Evolutionary conservation across 306 rosid species (phyloP).

Genomic region (Malus orientalis): DNA sequence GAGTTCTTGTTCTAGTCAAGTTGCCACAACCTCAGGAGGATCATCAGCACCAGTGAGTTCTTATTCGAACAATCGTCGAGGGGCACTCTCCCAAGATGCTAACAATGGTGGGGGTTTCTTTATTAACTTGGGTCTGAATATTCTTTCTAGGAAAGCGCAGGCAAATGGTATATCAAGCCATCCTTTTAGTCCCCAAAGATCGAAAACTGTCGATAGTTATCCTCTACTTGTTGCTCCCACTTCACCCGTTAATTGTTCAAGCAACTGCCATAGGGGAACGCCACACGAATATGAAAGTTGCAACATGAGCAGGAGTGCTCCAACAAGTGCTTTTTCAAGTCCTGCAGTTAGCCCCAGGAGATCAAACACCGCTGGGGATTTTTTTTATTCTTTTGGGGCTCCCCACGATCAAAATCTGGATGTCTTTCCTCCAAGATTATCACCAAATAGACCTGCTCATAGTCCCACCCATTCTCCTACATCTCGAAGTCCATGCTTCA

Average conservation of each 20-base stretch:
- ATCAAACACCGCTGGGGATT: conserved; percentile 33
- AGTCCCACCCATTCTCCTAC: conserved; percentile 49
- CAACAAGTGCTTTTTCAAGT: conserved; percentile 58
- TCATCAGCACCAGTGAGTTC: conserved; percentile 5
- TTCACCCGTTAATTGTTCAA: conserved; percentile 27
- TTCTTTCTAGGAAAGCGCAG: conserved; percentile 13
- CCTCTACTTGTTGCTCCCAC: conserved; percentile 10
- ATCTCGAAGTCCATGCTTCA: conserved; percentile 18
- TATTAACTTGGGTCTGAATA: conserved; percentile 22
- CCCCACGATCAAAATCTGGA: conserved; percentile 31
- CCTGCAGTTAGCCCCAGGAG: conserved; percentile 79
- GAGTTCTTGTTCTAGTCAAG: conserved; percentile 13
- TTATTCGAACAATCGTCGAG: conserved; percentile 20
- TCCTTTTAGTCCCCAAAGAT: conserved; percentile 15
- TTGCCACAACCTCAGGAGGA: conserved; percentile 8
- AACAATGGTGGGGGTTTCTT: conserved; percentile 1
- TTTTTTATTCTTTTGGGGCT: conserved; percentile 16
- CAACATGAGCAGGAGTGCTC: conserved; percentile 67
- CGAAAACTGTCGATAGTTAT: conserved; percentile 10
- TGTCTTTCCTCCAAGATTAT: conserved; percentile 15
- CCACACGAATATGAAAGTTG: conserved; percentile 19
- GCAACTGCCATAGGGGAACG: conserved; percentile 23
- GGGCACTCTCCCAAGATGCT: conserved; percentile 23
- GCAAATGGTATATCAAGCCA: conserved; percentile 17
- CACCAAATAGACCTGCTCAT: conserved; percentile 22